Evolutionary conservation across 2,329 filamentous ascomycete genomes (phyloP).

Genomic region (Macrophomina phaseolina): DNA sequence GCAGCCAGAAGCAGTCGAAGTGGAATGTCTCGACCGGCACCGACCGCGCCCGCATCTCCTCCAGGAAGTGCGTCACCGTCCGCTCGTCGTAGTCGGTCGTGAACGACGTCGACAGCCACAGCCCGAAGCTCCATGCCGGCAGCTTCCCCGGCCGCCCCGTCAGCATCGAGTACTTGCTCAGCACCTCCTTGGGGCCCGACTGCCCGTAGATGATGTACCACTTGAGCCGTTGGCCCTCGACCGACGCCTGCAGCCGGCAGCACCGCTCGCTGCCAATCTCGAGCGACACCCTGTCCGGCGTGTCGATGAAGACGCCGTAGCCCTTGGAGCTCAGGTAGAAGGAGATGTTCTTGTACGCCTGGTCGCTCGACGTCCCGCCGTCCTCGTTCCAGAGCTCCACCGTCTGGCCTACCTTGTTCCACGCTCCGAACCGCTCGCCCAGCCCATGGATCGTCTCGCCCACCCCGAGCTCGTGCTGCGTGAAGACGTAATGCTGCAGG

Average conservation of each 20-base stretch:
- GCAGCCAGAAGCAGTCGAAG: slow-evolving; percentile 81
- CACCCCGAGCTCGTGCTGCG: slow-evolving; percentile 53
- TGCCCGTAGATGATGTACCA: slow-evolving; percentile 76
- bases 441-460: slow-evolving; percentile 74
- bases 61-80: slow-evolving; percentile 70
- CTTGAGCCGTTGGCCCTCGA: slow-evolving; percentile 72
- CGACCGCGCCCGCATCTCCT: slow-evolving; percentile 69
- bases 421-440: slow-evolving; percentile 77
- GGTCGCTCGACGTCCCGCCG: slow-evolving; percentile 69
- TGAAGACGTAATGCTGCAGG: slow-evolving; percentile 52
- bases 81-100: slow-evolving; percentile 74
- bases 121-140: slow-evolving; percentile 75
- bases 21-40: slow-evolving; percentile 76
- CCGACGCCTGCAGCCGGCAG: slow-evolving; percentile 70
- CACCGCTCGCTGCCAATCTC: slow-evolving; percentile 78
- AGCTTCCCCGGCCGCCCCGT: slow-evolving; percentile 70
- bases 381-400: slow-evolving; percentile 69
- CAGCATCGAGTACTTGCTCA: slow-evolving; percentile 69
- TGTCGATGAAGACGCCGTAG: slow-evolving; percentile 78
- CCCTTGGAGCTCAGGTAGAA: slow-evolving; percentile 75
- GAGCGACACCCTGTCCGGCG: slow-evolving; percentile 70
- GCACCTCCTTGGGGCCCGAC: slow-evolving; percentile 70
- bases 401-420: slow-evolving; percentile 76
- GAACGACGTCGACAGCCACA: slow-evolving; percentile 79
- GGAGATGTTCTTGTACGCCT: slow-evolving; percentile 74